A percentile compares a stretch with the other conserved stretches of the same genome.
phyloP scores from a whole-genome alignment of 129 eudicot genomes.

The Chrysanthemum makinoi region DNA sequence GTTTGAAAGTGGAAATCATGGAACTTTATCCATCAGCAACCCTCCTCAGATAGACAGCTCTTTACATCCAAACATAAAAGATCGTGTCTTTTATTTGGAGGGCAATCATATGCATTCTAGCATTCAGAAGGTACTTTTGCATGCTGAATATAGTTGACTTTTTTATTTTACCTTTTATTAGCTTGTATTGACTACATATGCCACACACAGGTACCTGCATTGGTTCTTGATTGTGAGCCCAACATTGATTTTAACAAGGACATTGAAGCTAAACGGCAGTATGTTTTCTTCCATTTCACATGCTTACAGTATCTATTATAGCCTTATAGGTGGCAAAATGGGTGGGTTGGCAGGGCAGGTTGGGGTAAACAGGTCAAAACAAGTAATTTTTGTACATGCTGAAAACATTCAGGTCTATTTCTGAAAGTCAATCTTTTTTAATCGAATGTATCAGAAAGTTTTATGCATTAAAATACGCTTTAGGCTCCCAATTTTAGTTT shows the following conservation, averaged over 20 bases:
- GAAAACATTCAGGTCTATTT: not conserved
- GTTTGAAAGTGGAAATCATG: slow-evolving; percentile 61
- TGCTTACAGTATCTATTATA: not conserved
- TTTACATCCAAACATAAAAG: slow-evolving; percentile 70
- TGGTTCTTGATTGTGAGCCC: slow-evolving; percentile 92
- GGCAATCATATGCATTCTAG: slow-evolving; percentile 95
- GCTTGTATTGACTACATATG: not conserved
- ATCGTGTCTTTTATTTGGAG: slow-evolving; percentile 78
- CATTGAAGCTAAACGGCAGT: slow-evolving; percentile 84
- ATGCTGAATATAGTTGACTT: not conserved
- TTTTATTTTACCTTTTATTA: not conserved
- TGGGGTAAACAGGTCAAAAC: not conserved
- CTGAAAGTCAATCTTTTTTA: too few species aligned
- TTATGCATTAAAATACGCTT: not conserved
- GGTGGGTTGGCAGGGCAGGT: not conserved
- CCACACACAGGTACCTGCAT: slow-evolving; percentile 68
- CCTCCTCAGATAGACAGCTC: slow-evolving; percentile 50
- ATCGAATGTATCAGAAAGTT: too few species aligned
- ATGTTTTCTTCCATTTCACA: slow-evolving; percentile 36
- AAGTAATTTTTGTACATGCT: not conserved
- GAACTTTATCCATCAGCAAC: slow-evolving; percentile 61
- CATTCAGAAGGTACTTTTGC: slow-evolving; percentile 60
- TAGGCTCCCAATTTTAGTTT: not conserved
- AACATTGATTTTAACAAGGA: slow-evolving; percentile 86
- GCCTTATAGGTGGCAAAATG: not conserved